Evolutionary conservation across 2,329 filamentous ascomycete species (phyloP).

Genomic region (Pseudogymnoascus sp.): DNA sequence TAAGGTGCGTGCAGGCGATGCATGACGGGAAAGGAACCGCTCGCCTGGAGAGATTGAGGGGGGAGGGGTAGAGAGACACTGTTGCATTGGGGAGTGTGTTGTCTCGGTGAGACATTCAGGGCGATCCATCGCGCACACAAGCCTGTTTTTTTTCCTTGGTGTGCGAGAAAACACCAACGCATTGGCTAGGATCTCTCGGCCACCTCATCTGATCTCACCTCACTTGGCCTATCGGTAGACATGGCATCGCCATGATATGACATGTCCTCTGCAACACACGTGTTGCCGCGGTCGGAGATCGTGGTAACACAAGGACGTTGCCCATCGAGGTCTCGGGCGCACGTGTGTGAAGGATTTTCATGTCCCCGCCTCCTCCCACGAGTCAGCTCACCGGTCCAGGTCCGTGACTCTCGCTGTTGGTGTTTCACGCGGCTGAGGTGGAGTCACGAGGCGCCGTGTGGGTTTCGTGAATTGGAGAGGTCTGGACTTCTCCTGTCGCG

Average conservation of each 20-base stretch:
- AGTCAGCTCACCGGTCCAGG: not conserved
- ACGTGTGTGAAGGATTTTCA: not conserved
- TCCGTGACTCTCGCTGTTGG: not conserved
- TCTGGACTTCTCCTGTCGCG: not conserved
- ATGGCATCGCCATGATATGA: not conserved
- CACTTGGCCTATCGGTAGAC: not conserved
- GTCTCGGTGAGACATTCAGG: not conserved
- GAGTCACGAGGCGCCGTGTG: not conserved
- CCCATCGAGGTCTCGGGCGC: not conserved
- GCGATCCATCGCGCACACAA: not conserved
- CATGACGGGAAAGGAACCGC: not conserved
- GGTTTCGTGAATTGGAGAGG: not conserved
- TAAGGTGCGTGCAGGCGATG: not conserved
- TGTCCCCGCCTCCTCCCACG: not conserved
- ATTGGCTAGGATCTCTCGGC: not conserved
- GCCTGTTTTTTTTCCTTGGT: not conserved
- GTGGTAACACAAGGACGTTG: not conserved
- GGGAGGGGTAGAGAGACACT: not conserved
- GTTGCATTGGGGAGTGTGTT: not conserved
- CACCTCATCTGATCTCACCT: not conserved
- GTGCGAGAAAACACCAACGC: not conserved
- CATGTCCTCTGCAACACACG: constrained; percentile 2
- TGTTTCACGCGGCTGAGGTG: not conserved
- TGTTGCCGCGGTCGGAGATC: not conserved
- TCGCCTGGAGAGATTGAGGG: constrained; percentile 4